Evolutionary conservation across 805 yeast species (phyloP).

Genomic region (Spencermartinsiella europaea): DNA sequence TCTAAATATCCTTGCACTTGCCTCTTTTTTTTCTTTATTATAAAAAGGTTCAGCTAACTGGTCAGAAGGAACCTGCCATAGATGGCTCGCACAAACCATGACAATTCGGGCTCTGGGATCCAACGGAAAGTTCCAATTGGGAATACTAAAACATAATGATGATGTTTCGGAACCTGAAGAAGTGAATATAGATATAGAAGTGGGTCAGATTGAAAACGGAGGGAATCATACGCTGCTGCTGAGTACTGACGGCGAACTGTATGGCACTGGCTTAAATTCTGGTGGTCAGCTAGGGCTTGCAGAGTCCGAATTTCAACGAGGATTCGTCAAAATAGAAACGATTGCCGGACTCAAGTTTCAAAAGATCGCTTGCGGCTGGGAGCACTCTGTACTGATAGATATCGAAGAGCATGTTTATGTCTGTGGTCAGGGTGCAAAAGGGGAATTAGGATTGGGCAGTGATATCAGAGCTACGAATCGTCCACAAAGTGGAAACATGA

Average conservation of each 20-base stretch:
- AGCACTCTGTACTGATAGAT: slow-evolving; percentile 52
- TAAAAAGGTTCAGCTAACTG: too few species aligned
- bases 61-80: too few species aligned
- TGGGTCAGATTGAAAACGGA: slow-evolving; percentile 54
- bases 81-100: not conserved
- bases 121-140: slow-evolving; percentile 75
- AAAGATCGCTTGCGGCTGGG: slow-evolving; percentile 70
- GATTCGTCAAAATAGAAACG: not conserved
- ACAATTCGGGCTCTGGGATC: slow-evolving; percentile 62
- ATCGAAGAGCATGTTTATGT: slow-evolving; percentile 38
- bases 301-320: not conserved
- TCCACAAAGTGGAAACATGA: not conserved
- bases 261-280: slow-evolving; percentile 54
- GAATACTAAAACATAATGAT: slow-evolving; percentile 43
- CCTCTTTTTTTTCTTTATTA: too few species aligned
- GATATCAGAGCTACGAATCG: slow-evolving; percentile 5
- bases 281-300: slow-evolving; percentile 49
- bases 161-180: slow-evolving; percentile 40
- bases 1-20: too few species aligned
- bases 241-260: slow-evolving; percentile 47
- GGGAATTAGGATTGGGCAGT: slow-evolving; percentile 63
- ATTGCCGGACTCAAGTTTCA: not conserved
- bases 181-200: slow-evolving; percentile 8
- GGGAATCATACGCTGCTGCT: slow-evolving; percentile 81
- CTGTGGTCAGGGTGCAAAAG: slow-evolving; percentile 63